These are phyloP conservation scores for Pogostemon cablin DNA, from an alignment of 257 asterid species.

Conservation along the genomic window DNA sequence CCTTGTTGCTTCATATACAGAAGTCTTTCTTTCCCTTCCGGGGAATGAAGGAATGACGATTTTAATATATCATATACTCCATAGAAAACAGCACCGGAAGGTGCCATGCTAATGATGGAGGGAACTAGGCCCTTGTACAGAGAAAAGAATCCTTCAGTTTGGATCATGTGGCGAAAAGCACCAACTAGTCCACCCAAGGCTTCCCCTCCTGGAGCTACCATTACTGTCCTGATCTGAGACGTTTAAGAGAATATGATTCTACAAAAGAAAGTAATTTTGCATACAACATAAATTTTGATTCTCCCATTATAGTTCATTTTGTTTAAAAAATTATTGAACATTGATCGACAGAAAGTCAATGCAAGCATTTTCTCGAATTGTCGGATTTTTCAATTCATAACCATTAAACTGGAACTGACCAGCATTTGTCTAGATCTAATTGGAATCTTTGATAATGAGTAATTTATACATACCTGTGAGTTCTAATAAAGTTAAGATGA, in stretches of 20 bases:
- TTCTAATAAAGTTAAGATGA: constrained; percentile 17
- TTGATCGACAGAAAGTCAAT: constrained; percentile 1
- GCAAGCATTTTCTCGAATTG: constrained; percentile 12
- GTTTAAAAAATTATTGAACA: constrained; percentile 10
- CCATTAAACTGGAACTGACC: constrained; percentile 1
- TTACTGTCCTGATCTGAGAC: constrained; percentile 89
- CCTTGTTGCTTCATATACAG: constrained; percentile 73
- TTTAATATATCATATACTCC: constrained; percentile 92
- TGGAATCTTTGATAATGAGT: constrained; percentile 26
- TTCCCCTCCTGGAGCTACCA: constrained; percentile 99
- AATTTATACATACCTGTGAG: constrained; percentile 12
- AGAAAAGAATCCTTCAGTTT: constrained; percentile 90
- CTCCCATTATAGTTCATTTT: not conserved
- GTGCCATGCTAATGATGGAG: constrained; percentile 97
- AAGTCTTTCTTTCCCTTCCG: constrained; percentile 74
- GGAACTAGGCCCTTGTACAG: constrained; percentile 93
- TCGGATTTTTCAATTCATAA: not conserved
- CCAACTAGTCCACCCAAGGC: constrained; percentile 89
- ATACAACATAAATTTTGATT: not conserved
- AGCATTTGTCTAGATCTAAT: constrained; percentile 12
- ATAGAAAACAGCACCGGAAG: constrained; percentile 96
- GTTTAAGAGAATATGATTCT: constrained; percentile 27
- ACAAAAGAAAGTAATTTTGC: constrained; percentile 19
- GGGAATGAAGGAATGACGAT: constrained; percentile 77
- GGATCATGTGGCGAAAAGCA: constrained; percentile 76